Evolutionary conservation across 2,329 filamentous ascomycete genomes (phyloP).

Genomic region (Coleophoma cylindrospora): DNA sequence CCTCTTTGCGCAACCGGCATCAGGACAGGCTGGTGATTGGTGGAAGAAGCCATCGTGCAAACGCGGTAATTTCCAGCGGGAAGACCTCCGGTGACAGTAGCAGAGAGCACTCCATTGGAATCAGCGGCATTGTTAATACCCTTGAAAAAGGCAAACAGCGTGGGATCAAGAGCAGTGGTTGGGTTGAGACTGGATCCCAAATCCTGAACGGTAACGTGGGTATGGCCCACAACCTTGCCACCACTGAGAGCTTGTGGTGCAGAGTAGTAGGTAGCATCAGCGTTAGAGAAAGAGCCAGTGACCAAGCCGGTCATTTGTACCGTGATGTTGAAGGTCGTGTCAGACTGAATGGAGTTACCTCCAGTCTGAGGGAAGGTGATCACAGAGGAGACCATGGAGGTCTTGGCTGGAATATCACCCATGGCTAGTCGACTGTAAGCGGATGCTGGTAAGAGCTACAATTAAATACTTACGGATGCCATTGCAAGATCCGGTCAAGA

Average conservation of each 20-base stretch:
- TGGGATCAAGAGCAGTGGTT: slow-evolving; percentile 23
- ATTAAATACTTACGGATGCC: slow-evolving; percentile 24
- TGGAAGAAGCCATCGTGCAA: slow-evolving; percentile 36
- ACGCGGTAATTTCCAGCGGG: slow-evolving; percentile 36
- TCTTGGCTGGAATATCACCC: slow-evolving; percentile 23
- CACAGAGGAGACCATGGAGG: slow-evolving; percentile 13
- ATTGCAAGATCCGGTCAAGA: slow-evolving; percentile 56
- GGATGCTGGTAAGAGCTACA: background rate
- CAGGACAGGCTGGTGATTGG: slow-evolving; percentile 37
- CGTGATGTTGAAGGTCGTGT: slow-evolving; percentile 20
- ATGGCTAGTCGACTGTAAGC: slow-evolving; percentile 21
- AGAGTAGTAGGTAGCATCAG: slow-evolving; percentile 31
- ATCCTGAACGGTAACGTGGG: slow-evolving; percentile 33
- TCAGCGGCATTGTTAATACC: slow-evolving; percentile 35
- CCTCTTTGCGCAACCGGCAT: slow-evolving; percentile 40
- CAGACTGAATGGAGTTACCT: slow-evolving; percentile 5
- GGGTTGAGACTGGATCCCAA: slow-evolving; percentile 27
- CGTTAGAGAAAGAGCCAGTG: slow-evolving; percentile 33
- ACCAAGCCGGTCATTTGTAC: slow-evolving; percentile 29
- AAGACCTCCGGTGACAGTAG: slow-evolving; percentile 33
- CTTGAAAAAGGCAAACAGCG: slow-evolving; percentile 34
- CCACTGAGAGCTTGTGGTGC: slow-evolving; percentile 29
- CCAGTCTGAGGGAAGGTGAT: slow-evolving; percentile 17
- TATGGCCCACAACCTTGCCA: slow-evolving; percentile 31
- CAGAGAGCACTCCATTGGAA: slow-evolving; percentile 30